Base-by-base conservation (phyloP, 331 rosid genomes). In the Rosa hybrid region DNA sequence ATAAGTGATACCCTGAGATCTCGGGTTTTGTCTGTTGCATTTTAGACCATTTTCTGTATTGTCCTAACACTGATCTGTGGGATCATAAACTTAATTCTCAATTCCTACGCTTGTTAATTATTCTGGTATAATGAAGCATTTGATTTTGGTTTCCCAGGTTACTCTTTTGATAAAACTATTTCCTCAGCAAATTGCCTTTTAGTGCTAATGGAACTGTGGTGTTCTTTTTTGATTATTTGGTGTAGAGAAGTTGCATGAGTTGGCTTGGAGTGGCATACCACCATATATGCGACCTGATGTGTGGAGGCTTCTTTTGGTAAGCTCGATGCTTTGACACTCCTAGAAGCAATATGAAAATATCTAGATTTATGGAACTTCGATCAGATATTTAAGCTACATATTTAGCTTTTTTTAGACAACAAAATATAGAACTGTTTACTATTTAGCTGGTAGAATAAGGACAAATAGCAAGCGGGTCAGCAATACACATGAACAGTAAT, bases 231-330 rank as follows among this genome's bases (percentile, higher is more conserved):
- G 38, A 77, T 88, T 80, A 73, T 63, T 81, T 75, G 71, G 71
- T 87, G 89, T 74, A 94, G 98, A 94, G 59, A 94, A 90, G 85
- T 87, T 94, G 92, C 98, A 89, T 25, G 98, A 94, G 84, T 86
- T 94, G 81, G 97, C 97, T 83, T 94, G 97, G 98, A 92, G 97
- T 86, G 97, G 98, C 48, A 72, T 94, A 80, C 97, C 94, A n/a
- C 97, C 94, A 72, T 88, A 94, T 75, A 90, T 94, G 97, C 97
- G 98, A 51, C 97, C 98, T n/a, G 87, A 87, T 64, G 86, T 90
- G 48, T 94, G 97, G 98, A 91, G 97, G 87, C 95, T 94, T 85
- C 97, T 94, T 82, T 87, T 94, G 95, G 98, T 94, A 91, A 86
- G 94, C 80, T 82, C 8, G 23, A 77, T 81, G 74, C 23, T 68